Base-by-base conservation (phyloP, 2,329 filamentous ascomycete genomes). In the Nannizziopsis arthrosporioides region DNA sequence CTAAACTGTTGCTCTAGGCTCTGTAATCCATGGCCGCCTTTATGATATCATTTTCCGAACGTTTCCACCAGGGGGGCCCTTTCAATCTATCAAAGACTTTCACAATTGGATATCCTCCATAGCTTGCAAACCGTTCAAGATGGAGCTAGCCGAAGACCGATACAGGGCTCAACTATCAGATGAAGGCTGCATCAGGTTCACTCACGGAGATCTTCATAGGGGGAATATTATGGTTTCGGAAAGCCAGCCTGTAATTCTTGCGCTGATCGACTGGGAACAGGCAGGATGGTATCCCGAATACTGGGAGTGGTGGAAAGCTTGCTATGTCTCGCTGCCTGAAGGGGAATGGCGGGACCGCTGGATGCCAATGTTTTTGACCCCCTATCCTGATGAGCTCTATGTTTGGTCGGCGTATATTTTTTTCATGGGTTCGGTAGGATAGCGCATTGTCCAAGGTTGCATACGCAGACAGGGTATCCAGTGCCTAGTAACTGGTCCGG, bases 91-190 rank as follows among this genome's bases (percentile, higher is more conserved):
- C 2, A 56, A 50, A 19, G 51, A 61, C 0, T 64, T 63, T 45
- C 60, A 64, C 45, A 55, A 63, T 30, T 63, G 61, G 60, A 63
- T 60, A 27, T 59, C 52, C 34, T 57, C 56, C 22, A 54, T 60
- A 15, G 17, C 38, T 27, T 8, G 35, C 41, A 55, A 57, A 44
- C 9, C 5, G 5, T 22, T 41, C 8, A 11, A 41, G n/a, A 3
- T 22, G 27, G 52, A 50, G 48, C 51, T 30, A 18, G 56, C 56
- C 51, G 19, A 50, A 12, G 55, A 61, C 53, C 59, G 58, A 14
- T 49, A 59, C 39, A 59, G 61, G 19, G 31, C 59, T 40, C 51
- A 60, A 2, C 53, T 64, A 5, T 57, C 58, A 2, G 60, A 63
- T 53, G 50, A 60, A 47, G 51, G 55, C 46, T 44, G 51, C 5